Percentiles rank a stretch among this genome's conserved stretches.
Conservation (phyloP, 805 yeast species). For the Metschnikowia arizonensis region DNA sequence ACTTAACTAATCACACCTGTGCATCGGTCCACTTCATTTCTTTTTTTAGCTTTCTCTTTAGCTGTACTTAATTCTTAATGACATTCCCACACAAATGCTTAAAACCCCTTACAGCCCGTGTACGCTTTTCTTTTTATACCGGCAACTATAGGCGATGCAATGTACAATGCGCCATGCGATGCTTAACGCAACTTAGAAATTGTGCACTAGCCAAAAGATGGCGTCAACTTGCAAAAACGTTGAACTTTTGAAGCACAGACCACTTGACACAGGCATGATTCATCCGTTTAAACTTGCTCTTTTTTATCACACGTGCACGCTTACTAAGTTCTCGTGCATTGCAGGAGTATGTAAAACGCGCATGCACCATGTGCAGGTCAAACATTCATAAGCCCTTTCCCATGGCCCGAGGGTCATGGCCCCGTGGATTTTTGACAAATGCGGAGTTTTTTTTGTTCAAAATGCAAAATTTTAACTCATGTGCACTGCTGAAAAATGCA, state of each 20-base stretch:
- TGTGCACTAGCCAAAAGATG: neutral
- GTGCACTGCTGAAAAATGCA: no score
- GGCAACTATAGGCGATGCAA: neutral
- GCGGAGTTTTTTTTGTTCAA: no score
- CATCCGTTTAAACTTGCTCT: neutral
- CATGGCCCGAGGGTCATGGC: no score
- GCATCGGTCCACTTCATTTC: neutral
- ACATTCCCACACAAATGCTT: neutral
- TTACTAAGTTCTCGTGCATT: neutral
- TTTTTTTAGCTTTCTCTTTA: neutral
- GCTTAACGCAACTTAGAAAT: neutral
- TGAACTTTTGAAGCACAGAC: no score
- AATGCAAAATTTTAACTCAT: no score
- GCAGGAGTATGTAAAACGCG: neutral
- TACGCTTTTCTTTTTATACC: neutral
- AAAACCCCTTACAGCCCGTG: no score
- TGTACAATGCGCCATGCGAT: neutral
- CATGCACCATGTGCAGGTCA: neutral
- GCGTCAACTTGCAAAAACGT: no score
- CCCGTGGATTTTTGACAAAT: no score
- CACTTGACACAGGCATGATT: neutral
- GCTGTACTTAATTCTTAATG: neutral
- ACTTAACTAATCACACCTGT: neutral
- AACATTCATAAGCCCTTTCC: no score
- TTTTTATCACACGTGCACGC: neutral